These are phyloP conservation scores for Aspergillus vadensis DNA, from an alignment of 2,329 filamentous ascomycete species.

Conservation along the genomic window DNA sequence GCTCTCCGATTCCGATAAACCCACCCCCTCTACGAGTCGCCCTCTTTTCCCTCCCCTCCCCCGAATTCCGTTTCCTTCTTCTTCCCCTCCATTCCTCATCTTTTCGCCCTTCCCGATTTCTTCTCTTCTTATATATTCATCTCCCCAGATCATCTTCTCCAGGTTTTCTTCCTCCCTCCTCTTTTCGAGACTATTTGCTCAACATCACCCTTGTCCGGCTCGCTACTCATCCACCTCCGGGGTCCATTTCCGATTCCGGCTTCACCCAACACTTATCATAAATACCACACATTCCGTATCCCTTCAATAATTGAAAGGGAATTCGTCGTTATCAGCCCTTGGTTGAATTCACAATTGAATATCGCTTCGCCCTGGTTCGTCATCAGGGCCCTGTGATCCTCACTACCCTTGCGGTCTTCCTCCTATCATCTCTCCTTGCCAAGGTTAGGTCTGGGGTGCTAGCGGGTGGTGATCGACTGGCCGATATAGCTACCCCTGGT, in stretches of 20 bases:
- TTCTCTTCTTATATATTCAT: slow-evolving; percentile 33
- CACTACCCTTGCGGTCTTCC: slow-evolving; percentile 18
- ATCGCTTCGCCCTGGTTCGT: background rate
- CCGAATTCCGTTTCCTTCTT: slow-evolving; percentile 31
- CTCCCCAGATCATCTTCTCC: slow-evolving; percentile 32
- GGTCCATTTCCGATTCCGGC: slow-evolving; percentile 11
- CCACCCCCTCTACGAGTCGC: slow-evolving; percentile 23
- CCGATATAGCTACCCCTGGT: slow-evolving; percentile 29
- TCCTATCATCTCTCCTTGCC: slow-evolving; percentile 16
- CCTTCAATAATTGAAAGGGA: slow-evolving; percentile 14
- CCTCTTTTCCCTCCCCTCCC: slow-evolving; percentile 26
- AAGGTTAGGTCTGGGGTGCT: slow-evolving; percentile 18
- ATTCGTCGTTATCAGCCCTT: background rate
- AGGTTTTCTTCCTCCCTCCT: slow-evolving; percentile 26
- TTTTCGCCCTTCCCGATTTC: slow-evolving; percentile 21
- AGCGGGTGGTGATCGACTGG: slow-evolving; percentile 33
- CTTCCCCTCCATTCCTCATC: slow-evolving; percentile 26
- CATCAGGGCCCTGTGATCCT: slow-evolving; percentile 14
- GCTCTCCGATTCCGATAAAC: slow-evolving; percentile 32
- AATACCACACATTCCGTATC: slow-evolving; percentile 9
- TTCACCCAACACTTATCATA: slow-evolving; percentile 4
- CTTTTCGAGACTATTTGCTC: slow-evolving; percentile 23
- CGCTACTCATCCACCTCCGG: slow-evolving; percentile 4
- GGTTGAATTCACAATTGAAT: background rate
- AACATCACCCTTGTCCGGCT: slow-evolving; percentile 17